Percentiles rank a stretch among this genome's conserved stretches.
These are phyloP conservation scores for Aaosphaeria pasadenensis DNA, from an alignment of 2,329 filamentous ascomycete species.

Conservation along the genomic window DNA sequence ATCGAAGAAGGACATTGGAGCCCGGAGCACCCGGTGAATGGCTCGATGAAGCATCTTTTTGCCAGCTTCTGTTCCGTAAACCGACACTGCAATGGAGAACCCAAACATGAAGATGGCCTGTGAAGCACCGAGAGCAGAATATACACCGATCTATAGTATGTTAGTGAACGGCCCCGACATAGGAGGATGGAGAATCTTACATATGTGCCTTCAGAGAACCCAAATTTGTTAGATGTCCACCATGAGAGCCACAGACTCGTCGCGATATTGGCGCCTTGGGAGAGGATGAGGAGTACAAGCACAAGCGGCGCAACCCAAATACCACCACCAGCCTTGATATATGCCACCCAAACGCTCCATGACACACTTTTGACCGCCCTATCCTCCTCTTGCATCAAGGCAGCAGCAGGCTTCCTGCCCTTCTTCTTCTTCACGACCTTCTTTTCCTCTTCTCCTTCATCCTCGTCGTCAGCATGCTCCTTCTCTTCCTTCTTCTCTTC, in stretches of 20 bases:
- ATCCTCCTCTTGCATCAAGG: constrained; percentile 72
- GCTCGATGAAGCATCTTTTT: constrained; percentile 78
- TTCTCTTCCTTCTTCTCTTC: constrained; percentile 49
- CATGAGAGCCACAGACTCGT: constrained; percentile 92
- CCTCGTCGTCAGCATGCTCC: constrained; percentile 50
- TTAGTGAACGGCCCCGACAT: constrained; percentile 17
- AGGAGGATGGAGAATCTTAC: constrained; percentile 52
- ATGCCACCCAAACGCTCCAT: constrained; percentile 76
- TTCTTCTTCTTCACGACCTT: constrained; percentile 38
- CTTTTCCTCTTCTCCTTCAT: constrained; percentile 58
- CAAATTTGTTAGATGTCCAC: constrained; percentile 82
- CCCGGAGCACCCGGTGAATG: constrained; percentile 68
- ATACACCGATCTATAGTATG: constrained; percentile 55
- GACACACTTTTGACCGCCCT: constrained; percentile 72
- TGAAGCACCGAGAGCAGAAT: constrained; percentile 66
- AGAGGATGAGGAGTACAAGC: constrained; percentile 63
- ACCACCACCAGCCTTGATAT: constrained; percentile 71
- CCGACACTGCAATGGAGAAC: constrained; percentile 75
- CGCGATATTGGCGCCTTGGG: constrained; percentile 80
- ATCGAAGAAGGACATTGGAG: constrained; percentile 88
- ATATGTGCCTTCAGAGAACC: constrained; percentile 65
- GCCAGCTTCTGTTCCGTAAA: constrained; percentile 77
- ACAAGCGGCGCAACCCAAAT: constrained; percentile 65
- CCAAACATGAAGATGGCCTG: constrained; percentile 75
- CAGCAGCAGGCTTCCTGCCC: constrained; percentile 48